Conservation (phyloP, 148 eudicot genomes). For the Euryodendron excelsum region DNA sequence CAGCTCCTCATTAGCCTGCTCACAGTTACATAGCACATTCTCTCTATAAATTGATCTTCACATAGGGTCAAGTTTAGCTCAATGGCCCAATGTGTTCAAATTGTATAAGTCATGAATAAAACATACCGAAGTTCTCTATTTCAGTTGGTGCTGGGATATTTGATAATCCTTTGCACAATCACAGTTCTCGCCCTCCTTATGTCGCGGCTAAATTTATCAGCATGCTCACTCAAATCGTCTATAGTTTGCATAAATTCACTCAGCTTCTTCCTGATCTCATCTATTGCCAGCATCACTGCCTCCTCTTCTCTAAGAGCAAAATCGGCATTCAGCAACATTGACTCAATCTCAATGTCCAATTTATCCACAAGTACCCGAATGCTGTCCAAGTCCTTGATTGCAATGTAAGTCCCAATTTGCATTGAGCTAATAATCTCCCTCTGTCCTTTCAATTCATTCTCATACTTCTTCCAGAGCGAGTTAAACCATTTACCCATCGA, state of each 20-base stretch:
- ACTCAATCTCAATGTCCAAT: conserved; percentile 57
- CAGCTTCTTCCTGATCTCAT: conserved; percentile 63
- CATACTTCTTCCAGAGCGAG: conserved; percentile 68
- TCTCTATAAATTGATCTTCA: not conserved
- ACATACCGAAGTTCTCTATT: conserved; percentile 22
- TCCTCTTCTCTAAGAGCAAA: conserved; percentile 48
- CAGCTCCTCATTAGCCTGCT: not conserved
- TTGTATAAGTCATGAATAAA: conserved; percentile 3
- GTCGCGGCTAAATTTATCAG: conserved; percentile 59
- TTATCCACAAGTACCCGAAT: conserved; percentile 49
- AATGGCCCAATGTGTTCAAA: not conserved
- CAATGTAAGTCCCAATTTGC: conserved; percentile 54
- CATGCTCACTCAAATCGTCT: conserved; percentile 50
- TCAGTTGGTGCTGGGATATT: conserved; percentile 39
- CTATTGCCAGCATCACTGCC: conserved; percentile 50
- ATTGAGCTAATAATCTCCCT: conserved; percentile 45
- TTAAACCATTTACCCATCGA: conserved; percentile 82
- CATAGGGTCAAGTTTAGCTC: not conserved
- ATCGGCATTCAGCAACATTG: conserved; percentile 54
- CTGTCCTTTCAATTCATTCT: conserved; percentile 49
- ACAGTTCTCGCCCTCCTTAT: conserved; percentile 62
- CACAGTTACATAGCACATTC: not conserved
- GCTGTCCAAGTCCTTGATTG: conserved; percentile 57
- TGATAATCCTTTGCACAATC: conserved; percentile 66
- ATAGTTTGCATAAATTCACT: conserved; percentile 48